Percentiles rank a stretch among this genome's conserved stretches.
These are phyloP conservation scores for Geotrichum aggregatum DNA, from an alignment of 1,139 yeast genomes.

Conservation along the genomic window DNA sequence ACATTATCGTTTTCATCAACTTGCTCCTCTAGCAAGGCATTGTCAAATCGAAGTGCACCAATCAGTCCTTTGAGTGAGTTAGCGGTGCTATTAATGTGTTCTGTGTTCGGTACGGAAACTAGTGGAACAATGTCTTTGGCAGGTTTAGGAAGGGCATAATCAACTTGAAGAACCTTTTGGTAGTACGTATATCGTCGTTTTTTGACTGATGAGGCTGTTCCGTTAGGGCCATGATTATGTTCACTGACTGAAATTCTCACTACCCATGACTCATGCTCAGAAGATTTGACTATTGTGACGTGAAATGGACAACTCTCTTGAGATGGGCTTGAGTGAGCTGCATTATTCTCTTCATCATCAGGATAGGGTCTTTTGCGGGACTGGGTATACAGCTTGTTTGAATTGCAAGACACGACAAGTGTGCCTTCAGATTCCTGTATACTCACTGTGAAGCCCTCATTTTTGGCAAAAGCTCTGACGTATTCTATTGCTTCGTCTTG, in stretches of 20 bases:
- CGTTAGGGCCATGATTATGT: constrained; percentile 21
- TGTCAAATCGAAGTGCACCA: constrained; percentile 22
- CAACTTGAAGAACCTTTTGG: constrained; percentile 19
- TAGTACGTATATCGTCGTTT: constrained; percentile 18
- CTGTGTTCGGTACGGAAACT: background rate
- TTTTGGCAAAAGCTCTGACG: constrained; percentile 9
- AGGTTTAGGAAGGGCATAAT: constrained; percentile 7
- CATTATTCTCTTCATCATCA: constrained; percentile 1
- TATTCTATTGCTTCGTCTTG: constrained; percentile 5
- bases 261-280: constrained; percentile 4
- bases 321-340: background rate
- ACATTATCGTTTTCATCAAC: constrained; percentile 19
- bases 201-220: constrained; percentile 17
- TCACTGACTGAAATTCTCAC: constrained; percentile 11
- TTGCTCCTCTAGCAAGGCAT: constrained; percentile 20
- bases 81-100: constrained; percentile 1
- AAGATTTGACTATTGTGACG: constrained; percentile 1
- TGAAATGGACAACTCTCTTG: constrained; percentile 16
- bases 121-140: background rate
- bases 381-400: constrained; percentile 9
- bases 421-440: background rate
- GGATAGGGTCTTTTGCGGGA: constrained; percentile 7
- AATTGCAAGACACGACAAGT: constrained; percentile 7
- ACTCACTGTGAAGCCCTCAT: constrained; percentile 17
- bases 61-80: constrained; percentile 18